Evolutionary conservation across 1,284 basidiomycete species (phyloP), one percentile per base, ranked within the genome.

Genomic region (Chalciporus sp.): DNA sequence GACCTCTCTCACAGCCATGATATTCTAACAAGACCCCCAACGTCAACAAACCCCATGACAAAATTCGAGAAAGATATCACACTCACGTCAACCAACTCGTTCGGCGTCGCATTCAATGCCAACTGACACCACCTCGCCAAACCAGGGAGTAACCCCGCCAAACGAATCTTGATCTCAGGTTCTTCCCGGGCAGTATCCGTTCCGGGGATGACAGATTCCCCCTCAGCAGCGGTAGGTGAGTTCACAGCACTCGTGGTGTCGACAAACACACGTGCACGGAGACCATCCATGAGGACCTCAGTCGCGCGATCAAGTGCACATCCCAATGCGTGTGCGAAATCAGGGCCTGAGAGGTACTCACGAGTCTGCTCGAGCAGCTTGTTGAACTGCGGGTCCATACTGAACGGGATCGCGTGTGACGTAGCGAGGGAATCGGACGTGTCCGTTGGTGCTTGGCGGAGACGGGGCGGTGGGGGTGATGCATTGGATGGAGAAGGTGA

Each of bases 21-120:
- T 58, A 16, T 72, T 73, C 76, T 78, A 50, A 7, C 33, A 19
- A 17, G 6, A 55, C 51, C 41, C 49, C 7, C n/a, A 28, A 40
- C 7, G n/a, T 1, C 19, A 4, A 5, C 2, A 52, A 14, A 51
- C 11, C 23, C 23, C 23, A 2, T 6, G 23, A 33, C 17, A 37
- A 4, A 37, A 23, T 33, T 37, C 20, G 7, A 52, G 9, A 8
- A 8, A 47, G 16, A 23, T 3, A 23, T 2, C 23, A 6, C 31
- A 72, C 89, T 69, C 68, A 92, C 91, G 72, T 95, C 92, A 26
- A 94, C 82, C 61, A 94, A 76, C 69, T 91, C 89, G 71, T 93
- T 95, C 20, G 92, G 91, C 43, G 90, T 69, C 9, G 82, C 83
- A 52, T 86, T 81, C 49, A 93, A 69, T 31, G 88, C 87, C 43